These are phyloP conservation scores for Kluyveromyces nonfermentans DNA, from an alignment of 805 yeast genomes.

Conservation along the genomic window DNA sequence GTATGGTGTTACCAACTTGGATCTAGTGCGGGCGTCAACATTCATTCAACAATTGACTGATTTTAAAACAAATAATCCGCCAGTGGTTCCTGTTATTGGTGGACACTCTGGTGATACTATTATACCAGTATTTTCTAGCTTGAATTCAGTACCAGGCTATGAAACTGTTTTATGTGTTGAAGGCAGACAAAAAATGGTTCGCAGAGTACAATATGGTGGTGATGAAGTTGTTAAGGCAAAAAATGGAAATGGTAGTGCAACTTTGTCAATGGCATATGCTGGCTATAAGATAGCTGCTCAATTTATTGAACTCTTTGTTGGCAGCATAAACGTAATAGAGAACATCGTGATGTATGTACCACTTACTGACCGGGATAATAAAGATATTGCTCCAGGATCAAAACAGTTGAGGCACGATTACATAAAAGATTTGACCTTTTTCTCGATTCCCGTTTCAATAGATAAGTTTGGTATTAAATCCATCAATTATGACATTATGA, in stretches of 20 bases:
- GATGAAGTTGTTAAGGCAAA: slow-evolving; percentile 95
- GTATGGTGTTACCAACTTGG: slow-evolving; percentile 86
- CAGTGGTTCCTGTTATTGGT: slow-evolving; percentile 67
- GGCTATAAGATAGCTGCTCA: slow-evolving; percentile 70
- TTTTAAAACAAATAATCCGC: slow-evolving; percentile 38
- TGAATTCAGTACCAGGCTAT: slow-evolving; percentile 20
- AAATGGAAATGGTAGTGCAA: slow-evolving; percentile 91
- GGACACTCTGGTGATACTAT: slow-evolving; percentile 96
- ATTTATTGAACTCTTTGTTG: slow-evolving; percentile 27
- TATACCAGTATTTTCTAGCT: slow-evolving; percentile 66
- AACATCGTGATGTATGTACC: slow-evolving; percentile 42
- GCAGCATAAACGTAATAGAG: slow-evolving; percentile 33
- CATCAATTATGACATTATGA: slow-evolving; percentile 46
- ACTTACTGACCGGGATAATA: slow-evolving; percentile 41
- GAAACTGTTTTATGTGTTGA: slow-evolving; percentile 18
- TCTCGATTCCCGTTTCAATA: slow-evolving; percentile 56
- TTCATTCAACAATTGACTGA: slow-evolving; percentile 53
- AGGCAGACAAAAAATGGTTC: slow-evolving; percentile 49
- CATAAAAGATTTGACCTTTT: slow-evolving; percentile 31
- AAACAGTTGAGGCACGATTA: slow-evolving; percentile 7
- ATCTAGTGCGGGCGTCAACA: slow-evolving; percentile 72
- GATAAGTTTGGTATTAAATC: slow-evolving; percentile 45
- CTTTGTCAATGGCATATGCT: slow-evolving; percentile 92
- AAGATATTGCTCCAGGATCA: slow-evolving; percentile 25
- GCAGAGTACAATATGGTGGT: slow-evolving; percentile 93